Evolutionary conservation across 352 stramenopile genomes (phyloP).

Genomic region (Aphanomyces stellatus): DNA sequence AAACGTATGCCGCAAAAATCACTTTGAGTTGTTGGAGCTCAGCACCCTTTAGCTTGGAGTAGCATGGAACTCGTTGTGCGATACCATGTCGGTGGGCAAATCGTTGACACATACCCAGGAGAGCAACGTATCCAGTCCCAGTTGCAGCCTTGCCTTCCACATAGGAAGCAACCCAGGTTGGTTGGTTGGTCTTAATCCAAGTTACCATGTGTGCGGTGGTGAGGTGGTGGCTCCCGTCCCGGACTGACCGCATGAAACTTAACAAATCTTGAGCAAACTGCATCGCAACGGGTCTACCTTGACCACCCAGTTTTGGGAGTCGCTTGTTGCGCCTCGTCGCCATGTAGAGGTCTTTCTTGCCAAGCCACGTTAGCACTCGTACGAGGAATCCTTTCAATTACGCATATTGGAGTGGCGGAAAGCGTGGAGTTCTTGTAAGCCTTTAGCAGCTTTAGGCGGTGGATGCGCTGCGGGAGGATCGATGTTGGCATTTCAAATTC

Average conservation of each 20-base stretch:
- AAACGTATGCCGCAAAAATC: not conserved
- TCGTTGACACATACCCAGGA: not conserved
- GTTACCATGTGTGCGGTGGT: conserved; percentile 7
- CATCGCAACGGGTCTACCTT: conserved; percentile 3
- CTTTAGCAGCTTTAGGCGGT: too few relatives aligned
- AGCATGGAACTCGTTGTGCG: conserved; percentile 1
- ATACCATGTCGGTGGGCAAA: not conserved
- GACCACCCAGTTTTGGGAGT: not conserved
- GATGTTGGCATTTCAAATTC: too few relatives aligned
- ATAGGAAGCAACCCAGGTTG: not conserved
- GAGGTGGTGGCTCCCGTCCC: not conserved
- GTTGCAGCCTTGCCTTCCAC: not conserved
- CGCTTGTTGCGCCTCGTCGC: not conserved
- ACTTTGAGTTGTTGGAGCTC: not conserved
- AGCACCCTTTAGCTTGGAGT: not conserved
- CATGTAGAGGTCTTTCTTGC: not conserved
- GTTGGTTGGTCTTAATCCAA: conserved; percentile 1
- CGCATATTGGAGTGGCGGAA: too few relatives aligned
- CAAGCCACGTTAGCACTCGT: conserved; percentile 3
- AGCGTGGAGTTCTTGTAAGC: too few relatives aligned
- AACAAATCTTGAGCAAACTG: not conserved
- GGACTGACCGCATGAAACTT: not conserved
- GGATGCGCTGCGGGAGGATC: too few relatives aligned
- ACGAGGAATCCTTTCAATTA: too few relatives aligned
- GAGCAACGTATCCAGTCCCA: not conserved